Percentiles rank a stretch among this genome's conserved stretches.
phyloP scores from a whole-genome alignment of 2,329 filamentous ascomycete genomes.

The Penicillium sp. region DNA sequence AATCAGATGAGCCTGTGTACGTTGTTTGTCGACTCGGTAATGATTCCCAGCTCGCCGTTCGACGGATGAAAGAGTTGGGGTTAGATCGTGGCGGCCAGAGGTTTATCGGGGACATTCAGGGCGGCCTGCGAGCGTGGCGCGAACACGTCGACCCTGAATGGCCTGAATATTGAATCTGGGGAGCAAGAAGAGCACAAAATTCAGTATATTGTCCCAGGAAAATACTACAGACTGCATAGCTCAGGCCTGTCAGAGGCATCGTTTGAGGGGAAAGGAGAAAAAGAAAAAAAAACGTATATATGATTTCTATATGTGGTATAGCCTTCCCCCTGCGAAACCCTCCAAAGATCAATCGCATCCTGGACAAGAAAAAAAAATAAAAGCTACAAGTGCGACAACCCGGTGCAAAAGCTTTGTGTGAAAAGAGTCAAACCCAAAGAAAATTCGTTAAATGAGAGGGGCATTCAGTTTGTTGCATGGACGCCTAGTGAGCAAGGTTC shows the following conservation, averaged over 20 bases:
- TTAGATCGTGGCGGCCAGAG: slow-evolving; percentile 29
- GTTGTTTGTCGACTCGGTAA: slow-evolving; percentile 47
- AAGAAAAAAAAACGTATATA: neutral
- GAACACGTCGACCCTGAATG: slow-evolving; percentile 36
- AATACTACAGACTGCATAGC: too few species aligned
- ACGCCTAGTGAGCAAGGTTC: slow-evolving; percentile 36
- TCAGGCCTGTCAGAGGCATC: too few species aligned
- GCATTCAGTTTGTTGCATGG: too few species aligned
- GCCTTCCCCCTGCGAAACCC: too few species aligned
- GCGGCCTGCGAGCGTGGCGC: slow-evolving; percentile 40
- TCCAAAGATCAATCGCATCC: too few species aligned
- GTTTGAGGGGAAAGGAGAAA: too few species aligned
- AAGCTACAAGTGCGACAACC: neutral
- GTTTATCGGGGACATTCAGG: slow-evolving; percentile 38
- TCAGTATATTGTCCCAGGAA: too few species aligned
- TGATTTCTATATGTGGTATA: too few species aligned
- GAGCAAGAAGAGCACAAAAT: too few species aligned
- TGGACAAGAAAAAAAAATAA: too few species aligned
- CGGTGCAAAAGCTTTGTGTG: neutral
- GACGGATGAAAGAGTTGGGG: slow-evolving; percentile 36
- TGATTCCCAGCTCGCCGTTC: slow-evolving; percentile 43
- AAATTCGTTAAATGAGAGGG: neutral
- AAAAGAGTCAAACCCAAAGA: slow-evolving; percentile 1
- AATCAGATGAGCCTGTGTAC: slow-evolving; percentile 32
- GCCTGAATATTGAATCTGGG: neutral